These are phyloP conservation scores for Peronospora destructor DNA, from an alignment of 352 stramenopile genomes.

Conservation along the genomic window DNA sequence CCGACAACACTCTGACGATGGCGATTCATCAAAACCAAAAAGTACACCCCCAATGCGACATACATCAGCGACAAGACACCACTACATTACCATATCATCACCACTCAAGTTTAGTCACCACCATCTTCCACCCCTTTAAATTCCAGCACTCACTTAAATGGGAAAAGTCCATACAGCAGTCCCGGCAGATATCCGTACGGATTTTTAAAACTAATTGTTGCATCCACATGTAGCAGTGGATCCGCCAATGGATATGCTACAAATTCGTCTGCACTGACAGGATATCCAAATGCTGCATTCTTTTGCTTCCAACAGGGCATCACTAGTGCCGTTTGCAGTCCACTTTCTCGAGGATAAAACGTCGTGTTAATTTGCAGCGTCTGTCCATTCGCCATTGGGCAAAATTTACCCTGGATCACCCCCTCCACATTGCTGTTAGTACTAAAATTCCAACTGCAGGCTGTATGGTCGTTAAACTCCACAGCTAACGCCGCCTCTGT, in stretches of 20 bases:
- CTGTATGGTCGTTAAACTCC: conserved; percentile 45
- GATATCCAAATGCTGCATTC: conserved; percentile 67
- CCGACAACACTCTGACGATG: conserved; percentile 68
- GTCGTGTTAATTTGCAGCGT: conserved; percentile 35
- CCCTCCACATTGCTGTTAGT: conserved; percentile 34
- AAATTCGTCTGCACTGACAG: conserved; percentile 62
- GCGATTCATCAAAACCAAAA: conserved; percentile 56
- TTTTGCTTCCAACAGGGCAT: conserved; percentile 82
- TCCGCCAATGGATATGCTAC: conserved; percentile 68
- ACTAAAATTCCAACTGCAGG: conserved; percentile 65
- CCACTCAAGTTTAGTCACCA: conserved; percentile 6
- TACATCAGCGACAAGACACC: conserved; percentile 69
- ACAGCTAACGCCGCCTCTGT: conserved; percentile 26
- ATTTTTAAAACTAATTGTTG: conserved; percentile 63
- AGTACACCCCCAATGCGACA: conserved; percentile 55
- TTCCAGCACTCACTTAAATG: conserved; percentile 65
- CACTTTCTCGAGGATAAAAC: conserved; percentile 46
- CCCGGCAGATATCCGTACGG: conserved; percentile 78
- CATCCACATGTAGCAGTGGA: conserved; percentile 59
- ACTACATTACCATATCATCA: conserved; percentile 27
- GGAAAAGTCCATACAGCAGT: conserved; percentile 72
- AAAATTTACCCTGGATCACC: conserved; percentile 54
- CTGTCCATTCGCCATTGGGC: conserved; percentile 32
- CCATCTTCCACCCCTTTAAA: background rate
- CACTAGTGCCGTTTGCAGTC: conserved; percentile 62